Evolutionary conservation across 768 basidiomycete genomes (phyloP), one percentile per base, ranked within the genome.

Genomic region (Pleurotus salmoneostramineus): DNA sequence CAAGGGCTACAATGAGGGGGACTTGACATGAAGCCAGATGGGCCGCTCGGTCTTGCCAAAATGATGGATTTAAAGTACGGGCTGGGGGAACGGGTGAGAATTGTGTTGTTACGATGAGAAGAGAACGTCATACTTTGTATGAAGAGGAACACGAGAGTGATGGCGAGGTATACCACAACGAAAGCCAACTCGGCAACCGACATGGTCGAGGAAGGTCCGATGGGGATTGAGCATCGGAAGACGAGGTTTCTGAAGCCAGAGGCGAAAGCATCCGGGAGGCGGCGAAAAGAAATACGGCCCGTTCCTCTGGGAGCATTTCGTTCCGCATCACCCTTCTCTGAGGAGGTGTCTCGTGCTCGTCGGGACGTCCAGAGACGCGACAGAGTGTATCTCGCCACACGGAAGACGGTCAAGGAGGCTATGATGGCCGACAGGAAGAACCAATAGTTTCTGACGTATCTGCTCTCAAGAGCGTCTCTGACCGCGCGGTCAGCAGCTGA

Each of bases 1-100:
- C 82, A 6, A 84, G 68, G 4, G 78, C 80, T 8, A 83, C 77
- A 46, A 84, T 74, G 55, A 83, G 70, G 5, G 82, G 78, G 0
- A 83, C 69, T 62, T 84, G 79, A 54, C 71, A 73, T 32, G 77
- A 74, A 2, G 77, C 77, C 27, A 79, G 61, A 59, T 75, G 75
- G 1, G 76, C 79, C 7, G 77, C 69, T 35, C 72, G 65, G 47
- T 71, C 69, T 63, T 74, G 67, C 55, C 71, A 72, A 55, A 72
- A 69, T 64, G 64, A 67, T 42, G 67, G 68, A 61, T 64, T 67
- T 56, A 71, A 66, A 59, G 69, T 64, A 15, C 65, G 67, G 50
- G 72, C 72, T 74, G 67, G 32, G 15, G 5, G 10, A 7, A 59
- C 64, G 66, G 54, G 62, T 63, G 17, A 32, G 60, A 27, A 27